Evolutionary conservation across 257 asterid species (phyloP).

Genomic region (Nicotiana knightiana): DNA sequence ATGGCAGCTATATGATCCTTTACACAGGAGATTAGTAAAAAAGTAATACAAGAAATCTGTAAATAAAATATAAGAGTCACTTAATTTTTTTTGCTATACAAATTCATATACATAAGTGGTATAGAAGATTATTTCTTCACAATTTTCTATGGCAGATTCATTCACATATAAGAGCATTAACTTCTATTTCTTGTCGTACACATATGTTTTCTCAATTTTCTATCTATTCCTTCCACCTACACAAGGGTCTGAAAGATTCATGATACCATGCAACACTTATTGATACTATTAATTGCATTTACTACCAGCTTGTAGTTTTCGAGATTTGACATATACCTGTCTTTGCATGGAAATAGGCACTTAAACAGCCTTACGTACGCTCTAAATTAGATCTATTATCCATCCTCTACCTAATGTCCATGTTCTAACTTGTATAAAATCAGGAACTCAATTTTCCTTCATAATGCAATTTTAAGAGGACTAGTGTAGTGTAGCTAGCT

Average conservation of each 20-base stretch:
- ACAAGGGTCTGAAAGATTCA: neutral
- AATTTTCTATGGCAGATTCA: neutral
- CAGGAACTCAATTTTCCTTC: neutral
- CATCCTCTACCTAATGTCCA: neutral
- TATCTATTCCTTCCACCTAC: neutral
- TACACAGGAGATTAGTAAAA: neutral
- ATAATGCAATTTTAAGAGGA: neutral
- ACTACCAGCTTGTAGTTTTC: neutral
- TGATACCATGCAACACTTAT: neutral
- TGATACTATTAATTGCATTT: neutral
- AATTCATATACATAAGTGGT: neutral
- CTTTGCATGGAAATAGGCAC: neutral
- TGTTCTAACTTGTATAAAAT: neutral
- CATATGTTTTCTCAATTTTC: neutral
- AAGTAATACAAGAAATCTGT: neutral
- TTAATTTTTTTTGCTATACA: neutral
- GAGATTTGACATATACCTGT: neutral
- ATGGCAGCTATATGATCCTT: neutral
- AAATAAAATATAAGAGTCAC: neutral
- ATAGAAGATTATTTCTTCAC: neutral
- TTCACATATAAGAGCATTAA: neutral
- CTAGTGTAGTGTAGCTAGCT: neutral
- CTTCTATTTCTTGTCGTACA: neutral
- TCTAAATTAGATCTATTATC: neutral
- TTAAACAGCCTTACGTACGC: neutral